Evolutionary conservation across 2,329 filamentous ascomycete genomes (phyloP).

Genomic region (Epichloe sp.): DNA sequence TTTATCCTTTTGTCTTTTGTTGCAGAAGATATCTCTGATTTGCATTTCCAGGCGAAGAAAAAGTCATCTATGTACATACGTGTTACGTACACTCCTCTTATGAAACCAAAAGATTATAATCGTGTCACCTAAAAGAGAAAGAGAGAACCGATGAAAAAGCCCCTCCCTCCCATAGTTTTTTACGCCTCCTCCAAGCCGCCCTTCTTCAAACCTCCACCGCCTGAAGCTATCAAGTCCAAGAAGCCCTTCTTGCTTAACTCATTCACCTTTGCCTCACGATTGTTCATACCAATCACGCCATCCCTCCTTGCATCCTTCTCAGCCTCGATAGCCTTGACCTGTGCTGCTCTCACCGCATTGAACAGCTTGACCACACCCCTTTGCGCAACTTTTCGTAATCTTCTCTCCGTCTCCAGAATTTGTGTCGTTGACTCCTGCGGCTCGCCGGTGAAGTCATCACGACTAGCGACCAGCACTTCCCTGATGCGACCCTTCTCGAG

Average conservation of each 20-base stretch:
- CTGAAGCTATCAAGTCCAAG: constrained; percentile 69
- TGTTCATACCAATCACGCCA: constrained; percentile 64
- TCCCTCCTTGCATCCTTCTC: constrained; percentile 55
- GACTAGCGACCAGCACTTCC: constrained; percentile 60
- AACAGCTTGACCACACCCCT: constrained; percentile 92
- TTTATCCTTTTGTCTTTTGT: not conserved
- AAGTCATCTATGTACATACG: constrained; percentile 2
- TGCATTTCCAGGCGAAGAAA: constrained; percentile 7
- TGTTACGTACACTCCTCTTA: constrained; percentile 16
- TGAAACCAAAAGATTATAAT: not conserved
- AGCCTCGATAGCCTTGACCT: constrained; percentile 75
- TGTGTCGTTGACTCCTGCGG: constrained; percentile 35
- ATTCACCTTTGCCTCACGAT: constrained; percentile 76
- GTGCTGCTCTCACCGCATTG: constrained; percentile 85
- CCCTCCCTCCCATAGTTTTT: not conserved
- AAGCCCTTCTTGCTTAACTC: constrained; percentile 98
- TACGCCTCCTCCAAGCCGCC: constrained; percentile 42
- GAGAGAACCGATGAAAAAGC: not conserved
- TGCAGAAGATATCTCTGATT: constrained; percentile 6
- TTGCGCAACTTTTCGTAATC: constrained; percentile 76
- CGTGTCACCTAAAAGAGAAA: not conserved
- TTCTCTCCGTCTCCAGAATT: constrained; percentile 60
- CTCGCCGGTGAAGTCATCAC: constrained; percentile 35
- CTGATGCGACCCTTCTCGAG: constrained; percentile 78
- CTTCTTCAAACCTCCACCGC: constrained; percentile 46